Conservation (phyloP, 768 basidiomycete species). For the Lyophyllum atratum region DNA sequence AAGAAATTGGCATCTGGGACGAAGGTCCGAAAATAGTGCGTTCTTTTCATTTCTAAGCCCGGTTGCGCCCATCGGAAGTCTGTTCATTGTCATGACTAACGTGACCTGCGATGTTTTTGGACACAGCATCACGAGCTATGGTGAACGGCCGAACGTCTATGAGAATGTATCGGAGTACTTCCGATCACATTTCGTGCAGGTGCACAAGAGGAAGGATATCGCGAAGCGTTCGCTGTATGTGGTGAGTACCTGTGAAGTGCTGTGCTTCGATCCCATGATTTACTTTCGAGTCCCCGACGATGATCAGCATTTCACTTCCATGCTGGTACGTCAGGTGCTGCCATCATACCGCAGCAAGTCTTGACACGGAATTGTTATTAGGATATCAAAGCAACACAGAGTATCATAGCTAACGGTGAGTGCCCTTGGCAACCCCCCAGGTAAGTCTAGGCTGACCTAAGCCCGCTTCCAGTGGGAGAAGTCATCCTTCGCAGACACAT, state of each 20-base stretch:
- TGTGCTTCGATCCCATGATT: conserved; percentile 1
- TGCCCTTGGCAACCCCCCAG: conserved; percentile 3
- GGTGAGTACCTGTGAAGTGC: conserved; percentile 42
- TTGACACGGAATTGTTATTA: conserved; percentile 24
- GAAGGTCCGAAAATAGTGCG: conserved; percentile 77
- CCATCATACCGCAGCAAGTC: background rate
- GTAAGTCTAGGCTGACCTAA: background rate
- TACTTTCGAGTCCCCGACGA: background rate
- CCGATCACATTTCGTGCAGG: conserved; percentile 80
- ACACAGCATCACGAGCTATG: conserved; percentile 74
- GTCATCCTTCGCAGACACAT: conserved; percentile 69
- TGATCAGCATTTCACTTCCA: conserved; percentile 66
- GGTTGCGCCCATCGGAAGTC: background rate
- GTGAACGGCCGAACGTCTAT: conserved; percentile 69
- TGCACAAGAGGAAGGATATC: conserved; percentile 66
- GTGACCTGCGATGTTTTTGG: background rate
- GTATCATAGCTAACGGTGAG: conserved; percentile 63
- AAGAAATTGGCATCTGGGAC: conserved; percentile 70
- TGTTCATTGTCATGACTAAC: conserved; percentile 1
- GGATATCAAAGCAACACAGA: conserved; percentile 70
- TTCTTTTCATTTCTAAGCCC: conserved; percentile 16
- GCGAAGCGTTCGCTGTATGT: conserved; percentile 62
- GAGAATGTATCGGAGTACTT: conserved; percentile 78
- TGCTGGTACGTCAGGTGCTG: conserved; percentile 47
- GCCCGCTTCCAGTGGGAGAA: conserved; percentile 52